Conservation (phyloP, 2,329 filamentous ascomycete species). For the Alternaria incomplexa region DNA sequence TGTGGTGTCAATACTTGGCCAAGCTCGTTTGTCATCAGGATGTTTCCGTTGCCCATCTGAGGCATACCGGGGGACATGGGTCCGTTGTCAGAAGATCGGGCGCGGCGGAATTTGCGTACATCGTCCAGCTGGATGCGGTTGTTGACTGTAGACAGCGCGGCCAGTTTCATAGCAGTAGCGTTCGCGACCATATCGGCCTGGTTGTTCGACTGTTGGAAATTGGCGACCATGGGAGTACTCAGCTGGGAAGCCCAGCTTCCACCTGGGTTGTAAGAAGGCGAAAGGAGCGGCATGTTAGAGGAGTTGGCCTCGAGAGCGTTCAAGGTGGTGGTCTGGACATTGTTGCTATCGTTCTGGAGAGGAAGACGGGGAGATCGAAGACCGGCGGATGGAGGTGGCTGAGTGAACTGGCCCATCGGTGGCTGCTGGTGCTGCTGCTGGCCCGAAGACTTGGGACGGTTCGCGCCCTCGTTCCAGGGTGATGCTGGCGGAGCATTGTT, state of each 20-base stretch:
- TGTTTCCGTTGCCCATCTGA: constrained; percentile 71
- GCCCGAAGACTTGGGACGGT: constrained; percentile 77
- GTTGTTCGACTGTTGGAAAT: constrained; percentile 69
- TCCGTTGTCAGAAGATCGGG: constrained; percentile 82
- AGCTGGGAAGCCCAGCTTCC: constrained; percentile 99
- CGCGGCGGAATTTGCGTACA: constrained; percentile 92
- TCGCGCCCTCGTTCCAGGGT: constrained; percentile 73
- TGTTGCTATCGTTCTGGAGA: constrained; percentile 67
- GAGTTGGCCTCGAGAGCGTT: constrained; percentile 71
- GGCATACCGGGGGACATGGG: constrained; percentile 70
- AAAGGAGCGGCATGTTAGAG: constrained; percentile 81
- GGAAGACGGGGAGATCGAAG: constrained; percentile 81
- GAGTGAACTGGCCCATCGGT: constrained; percentile 88
- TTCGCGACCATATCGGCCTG: constrained; percentile 99
- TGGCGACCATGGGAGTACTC: constrained; percentile 93
- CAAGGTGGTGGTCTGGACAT: constrained; percentile 84
- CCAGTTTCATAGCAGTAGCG: constrained; percentile 98
- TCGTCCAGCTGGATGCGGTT: constrained; percentile 97
- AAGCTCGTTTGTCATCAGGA: constrained; percentile 94
- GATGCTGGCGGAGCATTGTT: constrained; percentile 69
- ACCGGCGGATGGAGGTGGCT: constrained; percentile 76
- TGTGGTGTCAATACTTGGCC: constrained; percentile 79
- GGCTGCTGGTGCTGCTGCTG: constrained; percentile 61
- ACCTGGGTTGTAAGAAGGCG: constrained; percentile 76
- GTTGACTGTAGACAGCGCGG: constrained; percentile 95